These are phyloP conservation scores for Inosperma sp. DNA, from an alignment of 768 basidiomycete genomes.

Conservation along the genomic window DNA sequence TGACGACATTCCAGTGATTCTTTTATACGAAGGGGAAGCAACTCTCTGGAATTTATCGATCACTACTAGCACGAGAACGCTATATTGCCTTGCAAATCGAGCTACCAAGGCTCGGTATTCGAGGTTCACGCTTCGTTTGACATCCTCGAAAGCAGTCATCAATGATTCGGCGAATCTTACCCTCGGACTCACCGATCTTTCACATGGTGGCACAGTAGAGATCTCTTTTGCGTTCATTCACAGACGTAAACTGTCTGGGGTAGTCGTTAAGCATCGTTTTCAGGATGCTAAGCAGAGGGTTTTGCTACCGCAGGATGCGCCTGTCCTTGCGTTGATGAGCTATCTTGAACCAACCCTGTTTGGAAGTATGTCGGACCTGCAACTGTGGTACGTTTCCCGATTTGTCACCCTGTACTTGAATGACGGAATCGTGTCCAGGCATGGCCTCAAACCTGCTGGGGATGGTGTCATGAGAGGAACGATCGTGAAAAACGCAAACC, in stretches of 20 bases:
- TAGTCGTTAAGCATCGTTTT: neutral
- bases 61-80: conserved; percentile 2
- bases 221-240: neutral
- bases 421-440: neutral
- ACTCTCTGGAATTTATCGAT: conserved; percentile 2
- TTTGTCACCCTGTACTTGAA: neutral
- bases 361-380: neutral
- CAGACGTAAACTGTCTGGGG: neutral
- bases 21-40: neutral
- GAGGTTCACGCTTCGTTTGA: conserved; percentile 7
- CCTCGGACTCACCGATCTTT: conserved; percentile 5
- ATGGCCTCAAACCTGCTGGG: neutral
- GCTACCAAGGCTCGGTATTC: conserved; percentile 5
- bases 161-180: neutral
- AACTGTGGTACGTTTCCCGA: conserved; percentile 2
- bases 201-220: conserved; percentile 1
- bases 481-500: neutral
- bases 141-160: neutral
- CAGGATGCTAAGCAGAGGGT: neutral
- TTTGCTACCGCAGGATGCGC: conserved; percentile 1
- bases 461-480: conserved; percentile 2
- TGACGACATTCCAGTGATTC: neutral
- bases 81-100: conserved; percentile 6
- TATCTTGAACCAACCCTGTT: neutral
- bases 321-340: conserved; percentile 3